Base-by-base conservation (phyloP, 441 rosid species). In the Capsella rubella region DNA sequence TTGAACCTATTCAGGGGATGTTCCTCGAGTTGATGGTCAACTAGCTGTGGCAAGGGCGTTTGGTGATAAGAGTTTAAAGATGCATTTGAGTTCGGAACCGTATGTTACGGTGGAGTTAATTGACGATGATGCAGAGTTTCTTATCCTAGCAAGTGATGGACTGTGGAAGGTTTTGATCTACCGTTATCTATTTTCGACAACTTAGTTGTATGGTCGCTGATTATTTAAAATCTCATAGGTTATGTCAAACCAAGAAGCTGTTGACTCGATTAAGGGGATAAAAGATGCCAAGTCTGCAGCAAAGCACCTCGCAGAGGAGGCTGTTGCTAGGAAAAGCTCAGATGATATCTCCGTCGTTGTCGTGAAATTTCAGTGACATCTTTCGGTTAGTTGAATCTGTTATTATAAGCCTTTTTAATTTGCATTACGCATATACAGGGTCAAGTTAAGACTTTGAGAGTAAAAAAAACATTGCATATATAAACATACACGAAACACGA, bases 31-130 rank as follows among this genome's bases (percentile, higher is more conserved):
- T 42, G 97, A 94, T 65, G 99, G 94, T 59, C 97, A 89, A 72
- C 76, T 92, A 81, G 99, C 99, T 0, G 94, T 94, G 82, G 90
- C 94, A 13, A 92, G 97, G 74, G 97, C 97, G 61, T 92, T 95
- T 61, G 97, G 97, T 65, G 97, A 95, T 78, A 89, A 89, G 89
- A 84, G 90, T 79, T 68, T 90, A 81, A 92, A 95, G 85, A 69
- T 66, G 61, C 99, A 92, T 83, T 89, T 95, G 63, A 92, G 97
- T 78, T 90, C 96, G 32, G 97, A 95, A 68, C 99, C 99, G 15
- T 79, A 92, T 69, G 86, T 90, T 31, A 60, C 77, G 0, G 74
- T 84, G 60, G 91, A 92, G 70, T 57, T 50, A 37, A 74, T 95
- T 15, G 85, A 77, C 16, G 86, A 87, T 69, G 91, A 80, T 59